Evolutionary conservation across 2,329 filamentous ascomycete genomes (phyloP), one percentile per base, ranked within the genome.

Genomic region (Beauveria rudraprayagi): DNA sequence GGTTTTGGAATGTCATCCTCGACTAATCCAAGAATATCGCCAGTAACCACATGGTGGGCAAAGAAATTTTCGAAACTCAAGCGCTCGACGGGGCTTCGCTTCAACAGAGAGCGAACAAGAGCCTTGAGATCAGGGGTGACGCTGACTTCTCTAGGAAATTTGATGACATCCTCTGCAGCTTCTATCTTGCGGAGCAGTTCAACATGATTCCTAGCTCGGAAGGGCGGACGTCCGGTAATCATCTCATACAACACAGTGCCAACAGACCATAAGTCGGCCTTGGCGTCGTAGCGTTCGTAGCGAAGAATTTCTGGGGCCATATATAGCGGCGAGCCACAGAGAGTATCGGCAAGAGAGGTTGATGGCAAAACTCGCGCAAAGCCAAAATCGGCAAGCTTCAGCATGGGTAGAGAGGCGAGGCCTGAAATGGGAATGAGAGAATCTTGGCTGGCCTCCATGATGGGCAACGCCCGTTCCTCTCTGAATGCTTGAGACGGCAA

Each of bases 371-470:
- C 91, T 61, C 94, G 87, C 61, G 94, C 94, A 72, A 99, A 99
- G n/a, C 94, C 94, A 71, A 99, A 99, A 76, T 99, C 94, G 61
- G 94, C 94, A 67, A 99, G 87, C 77, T 99, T 99, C 63, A 99
- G 84, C 88, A 97, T 95, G 5, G 94, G 94, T 47, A 99, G 76
- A 19, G 92, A 94, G 58, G 85, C 81, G 34, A 99, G 78, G 8
- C 94, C 94, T 28, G 88, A 87, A 28, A 88, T 83, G 4, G 93
- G 92, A 50, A 91, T 89, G 61, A 94, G 79, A 0, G 91, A 92
- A 70, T 92, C 86, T 48, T 89, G 86, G 68, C 89, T 92, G 56
- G 87, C 89, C 63, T 82, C 83, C 72, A 94, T 86, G 62, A 94
- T 86, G 19, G 90, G 87, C 10, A 72, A 68, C 22, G 66, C 66